Percentiles rank a stretch among this genome's conserved stretches.
phyloP scores from a whole-genome alignment of 768 basidiomycete genomes.

The Agrocybe praecox region DNA sequence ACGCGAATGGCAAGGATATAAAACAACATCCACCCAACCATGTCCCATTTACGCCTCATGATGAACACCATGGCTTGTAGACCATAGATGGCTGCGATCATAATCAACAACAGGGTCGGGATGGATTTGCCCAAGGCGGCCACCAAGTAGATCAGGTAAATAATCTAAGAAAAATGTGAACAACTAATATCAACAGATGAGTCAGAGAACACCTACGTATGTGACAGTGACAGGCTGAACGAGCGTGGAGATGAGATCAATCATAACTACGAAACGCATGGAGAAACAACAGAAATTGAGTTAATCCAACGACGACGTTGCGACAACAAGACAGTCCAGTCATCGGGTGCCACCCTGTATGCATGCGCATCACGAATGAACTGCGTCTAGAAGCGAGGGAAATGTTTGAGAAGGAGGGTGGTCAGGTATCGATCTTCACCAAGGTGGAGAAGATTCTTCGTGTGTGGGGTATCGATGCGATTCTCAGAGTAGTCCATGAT shows the following conservation, averaged over 20 bases:
- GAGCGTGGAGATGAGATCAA: slow-evolving; percentile 88
- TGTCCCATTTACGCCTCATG: slow-evolving; percentile 94
- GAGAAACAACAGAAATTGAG: slow-evolving; percentile 99
- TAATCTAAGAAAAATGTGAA: slow-evolving; percentile 57
- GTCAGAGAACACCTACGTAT: slow-evolving; percentile 76
- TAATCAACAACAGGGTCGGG: slow-evolving; percentile 81
- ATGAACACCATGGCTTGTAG: slow-evolving; percentile 91
- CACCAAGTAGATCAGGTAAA: slow-evolving; percentile 84
- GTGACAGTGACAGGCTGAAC: slow-evolving; percentile 86
- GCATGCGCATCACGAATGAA: no score
- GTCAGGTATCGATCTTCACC: no score
- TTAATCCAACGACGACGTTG: no score
- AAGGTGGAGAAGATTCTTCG: slow-evolving; percentile 99
- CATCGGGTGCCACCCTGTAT: no score
- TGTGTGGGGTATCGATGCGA: slow-evolving; percentile 96
- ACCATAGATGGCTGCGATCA: slow-evolving; percentile 95
- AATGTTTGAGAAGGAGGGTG: no score
- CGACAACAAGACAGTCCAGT: no score
- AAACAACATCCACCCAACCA: no score
- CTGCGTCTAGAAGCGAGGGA: no score
- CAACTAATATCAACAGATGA: no score
- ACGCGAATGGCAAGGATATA: no score
- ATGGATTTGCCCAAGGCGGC: slow-evolving; percentile 66
- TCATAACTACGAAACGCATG: slow-evolving; percentile 98
- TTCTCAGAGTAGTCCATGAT: slow-evolving; percentile 94